Conservation (phyloP, 371 early-diverging fungal genomes). For the Mycotypha africana region DNA sequence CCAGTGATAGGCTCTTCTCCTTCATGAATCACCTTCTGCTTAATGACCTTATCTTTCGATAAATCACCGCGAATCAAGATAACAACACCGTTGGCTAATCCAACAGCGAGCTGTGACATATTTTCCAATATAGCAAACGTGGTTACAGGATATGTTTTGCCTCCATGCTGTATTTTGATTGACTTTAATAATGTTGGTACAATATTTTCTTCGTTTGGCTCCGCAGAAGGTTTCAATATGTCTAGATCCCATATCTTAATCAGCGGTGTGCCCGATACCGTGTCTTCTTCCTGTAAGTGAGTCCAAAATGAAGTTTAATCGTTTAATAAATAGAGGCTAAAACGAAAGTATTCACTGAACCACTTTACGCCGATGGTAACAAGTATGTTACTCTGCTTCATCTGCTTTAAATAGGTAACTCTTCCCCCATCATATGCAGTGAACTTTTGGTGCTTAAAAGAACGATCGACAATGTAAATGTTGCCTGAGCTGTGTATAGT, state of each 20-base stretch:
- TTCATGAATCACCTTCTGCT: slow-evolving; percentile 76
- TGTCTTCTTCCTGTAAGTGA: slow-evolving; percentile 50
- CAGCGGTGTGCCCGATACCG: slow-evolving; percentile 39
- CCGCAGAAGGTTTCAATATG: slow-evolving; percentile 33
- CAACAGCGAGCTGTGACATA: slow-evolving; percentile 83
- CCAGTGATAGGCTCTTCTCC: slow-evolving; percentile 84
- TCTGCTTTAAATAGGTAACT: slow-evolving; percentile 75
- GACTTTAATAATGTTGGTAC: slow-evolving; percentile 61
- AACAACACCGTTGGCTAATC: slow-evolving; percentile 86
- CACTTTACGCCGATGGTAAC: slow-evolving; percentile 72
- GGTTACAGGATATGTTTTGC: slow-evolving; percentile 67
- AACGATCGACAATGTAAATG: slow-evolving; percentile 65
- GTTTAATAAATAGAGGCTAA: too few relatives aligned
- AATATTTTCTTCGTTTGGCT: slow-evolving; percentile 35
- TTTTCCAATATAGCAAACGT: slow-evolving; percentile 77
- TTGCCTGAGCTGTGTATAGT: slow-evolving; percentile 46
- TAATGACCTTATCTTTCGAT: slow-evolving; percentile 68
- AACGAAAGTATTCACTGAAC: neutral
- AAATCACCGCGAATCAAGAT: slow-evolving; percentile 81
- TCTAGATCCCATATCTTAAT: slow-evolving; percentile 84
- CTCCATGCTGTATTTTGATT: slow-evolving; percentile 69
- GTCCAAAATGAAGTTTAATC: neutral
- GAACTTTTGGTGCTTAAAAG: slow-evolving; percentile 65
- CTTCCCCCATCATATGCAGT: slow-evolving; percentile 66
- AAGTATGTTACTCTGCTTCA: slow-evolving; percentile 67